phyloP scores from a whole-genome alignment of 768 basidiomycete genomes.

The Crucibulum laeve region DNA sequence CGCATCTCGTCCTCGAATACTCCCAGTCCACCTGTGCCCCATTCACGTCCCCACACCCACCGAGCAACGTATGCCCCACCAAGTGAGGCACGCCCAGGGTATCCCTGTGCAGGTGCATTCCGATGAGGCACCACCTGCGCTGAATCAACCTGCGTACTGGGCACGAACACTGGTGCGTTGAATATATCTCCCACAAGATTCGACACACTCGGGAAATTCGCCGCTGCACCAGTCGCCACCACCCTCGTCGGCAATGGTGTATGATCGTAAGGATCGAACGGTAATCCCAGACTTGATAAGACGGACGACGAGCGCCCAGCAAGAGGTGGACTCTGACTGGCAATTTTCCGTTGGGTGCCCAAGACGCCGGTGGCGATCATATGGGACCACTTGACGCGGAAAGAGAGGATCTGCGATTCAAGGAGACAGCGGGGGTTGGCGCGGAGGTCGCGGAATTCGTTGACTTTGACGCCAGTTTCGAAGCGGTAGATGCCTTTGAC shows the following conservation, averaged over 20 bases:
- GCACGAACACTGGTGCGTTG: slow-evolving; percentile 76
- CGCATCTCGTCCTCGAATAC: slow-evolving; percentile 81
- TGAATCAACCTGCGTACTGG: slow-evolving; percentile 70
- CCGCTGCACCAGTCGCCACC: slow-evolving; percentile 73
- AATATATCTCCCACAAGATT: slow-evolving; percentile 80
- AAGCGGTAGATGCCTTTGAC: slow-evolving; percentile 86
- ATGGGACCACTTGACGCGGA: slow-evolving; percentile 79
- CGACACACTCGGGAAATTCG: slow-evolving; percentile 79
- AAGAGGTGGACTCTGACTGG: slow-evolving; percentile 27
- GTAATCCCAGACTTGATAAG: slow-evolving; percentile 50
- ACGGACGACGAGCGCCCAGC: slow-evolving; percentile 19
- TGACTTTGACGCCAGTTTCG: slow-evolving; percentile 84
- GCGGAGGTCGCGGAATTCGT: slow-evolving; percentile 83
- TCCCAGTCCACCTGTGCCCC: slow-evolving; percentile 42
- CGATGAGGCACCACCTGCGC: slow-evolving; percentile 70
- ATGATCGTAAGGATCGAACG: slow-evolving; percentile 79
- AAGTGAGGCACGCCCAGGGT: slow-evolving; percentile 64
- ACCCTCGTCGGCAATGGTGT: slow-evolving; percentile 61
- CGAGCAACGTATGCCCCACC: slow-evolving; percentile 78
- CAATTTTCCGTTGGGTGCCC: slow-evolving; percentile 35
- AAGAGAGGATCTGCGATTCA: slow-evolving; percentile 76
- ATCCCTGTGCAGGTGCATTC: slow-evolving; percentile 68
- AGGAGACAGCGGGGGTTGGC: slow-evolving; percentile 86
- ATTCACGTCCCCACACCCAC: slow-evolving; percentile 81
- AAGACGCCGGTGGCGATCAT: slow-evolving; percentile 69